These are phyloP conservation scores for Oryza nivara DNA, from an alignment of 176 grass and related monocot species.

Conservation along the genomic window DNA sequence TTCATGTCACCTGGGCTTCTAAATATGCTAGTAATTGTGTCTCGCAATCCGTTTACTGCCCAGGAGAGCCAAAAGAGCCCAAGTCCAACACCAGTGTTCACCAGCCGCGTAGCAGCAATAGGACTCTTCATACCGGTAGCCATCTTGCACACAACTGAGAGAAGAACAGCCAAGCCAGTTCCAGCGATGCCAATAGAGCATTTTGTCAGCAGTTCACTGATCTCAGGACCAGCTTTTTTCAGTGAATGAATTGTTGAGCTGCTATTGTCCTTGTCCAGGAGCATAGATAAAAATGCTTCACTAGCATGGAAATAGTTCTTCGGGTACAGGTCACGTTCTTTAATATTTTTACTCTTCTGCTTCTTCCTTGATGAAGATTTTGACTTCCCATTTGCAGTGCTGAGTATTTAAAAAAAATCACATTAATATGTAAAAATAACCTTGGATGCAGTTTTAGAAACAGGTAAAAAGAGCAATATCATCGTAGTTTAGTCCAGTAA, in stretches of 20 bases:
- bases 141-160: constrained; percentile 77
- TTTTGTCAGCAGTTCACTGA: constrained; percentile 71
- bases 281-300: constrained; percentile 75
- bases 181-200: constrained; percentile 90
- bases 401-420: constrained; percentile 12
- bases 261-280: constrained; percentile 65
- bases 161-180: constrained; percentile 80
- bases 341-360: constrained; percentile 60
- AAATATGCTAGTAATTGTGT: constrained; percentile 60
- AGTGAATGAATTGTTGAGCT: constrained; percentile 51
- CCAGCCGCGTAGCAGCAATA: constrained; percentile 54
- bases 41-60: constrained; percentile 67
- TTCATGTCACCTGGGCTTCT: constrained; percentile 51
- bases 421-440: constrained; percentile 8
- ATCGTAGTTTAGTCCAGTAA: neutral
- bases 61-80: constrained; percentile 91
- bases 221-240: constrained; percentile 73
- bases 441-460: neutral
- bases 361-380: constrained; percentile 76
- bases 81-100: constrained; percentile 79
- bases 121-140: constrained; percentile 51
- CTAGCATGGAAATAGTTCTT: constrained; percentile 76
- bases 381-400: constrained; percentile 48
- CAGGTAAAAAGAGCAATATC: neutral
- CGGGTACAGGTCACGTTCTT: constrained; percentile 66